These are phyloP conservation scores for Entelexis paramagnoliae DNA, from an alignment of 1,139 yeast genomes.

Conservation along the genomic window DNA sequence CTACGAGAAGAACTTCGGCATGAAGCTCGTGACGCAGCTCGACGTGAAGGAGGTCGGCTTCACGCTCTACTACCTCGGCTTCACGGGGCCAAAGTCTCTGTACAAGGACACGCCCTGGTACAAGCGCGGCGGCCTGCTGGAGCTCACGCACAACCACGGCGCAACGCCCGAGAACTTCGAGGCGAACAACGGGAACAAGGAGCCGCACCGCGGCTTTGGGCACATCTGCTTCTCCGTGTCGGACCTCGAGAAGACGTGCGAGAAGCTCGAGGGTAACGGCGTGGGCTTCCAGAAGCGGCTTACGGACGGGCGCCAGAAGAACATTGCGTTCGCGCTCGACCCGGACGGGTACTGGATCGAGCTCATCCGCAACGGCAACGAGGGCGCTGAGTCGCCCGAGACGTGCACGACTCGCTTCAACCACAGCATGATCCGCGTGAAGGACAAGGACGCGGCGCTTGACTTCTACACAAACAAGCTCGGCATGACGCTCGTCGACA, in stretches of 20 bases:
- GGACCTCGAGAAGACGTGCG: constrained; percentile 56
- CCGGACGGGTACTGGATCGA: constrained; percentile 98
- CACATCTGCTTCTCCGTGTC: constrained; percentile 85
- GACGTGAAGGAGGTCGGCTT: constrained; percentile 49
- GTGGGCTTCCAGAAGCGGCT: constrained; percentile 75
- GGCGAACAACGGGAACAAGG: constrained; percentile 71
- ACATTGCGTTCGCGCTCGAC: constrained; percentile 88
- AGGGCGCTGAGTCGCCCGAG: constrained; percentile 24
- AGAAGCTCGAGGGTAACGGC: constrained; percentile 42
- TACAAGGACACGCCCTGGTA: constrained; percentile 43
- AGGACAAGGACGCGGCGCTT: constrained; percentile 67
- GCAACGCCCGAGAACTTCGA: constrained; percentile 36
- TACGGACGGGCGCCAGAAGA: constrained; percentile 80
- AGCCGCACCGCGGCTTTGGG: constrained; percentile 84
- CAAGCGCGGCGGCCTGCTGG: constrained; percentile 67
- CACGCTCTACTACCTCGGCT: constrained; percentile 59
- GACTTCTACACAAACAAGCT: constrained; percentile 65
- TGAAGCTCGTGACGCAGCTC: constrained; percentile 48
- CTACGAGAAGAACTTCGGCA: constrained; percentile 66
- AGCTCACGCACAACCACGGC: constrained; percentile 71
- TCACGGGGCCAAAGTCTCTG: constrained; percentile 38
- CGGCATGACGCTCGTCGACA: constrained; percentile 65
- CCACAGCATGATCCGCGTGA: constrained; percentile 88
- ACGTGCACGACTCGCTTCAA: constrained; percentile 40
- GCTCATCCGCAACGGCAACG: constrained; percentile 48